Evolutionary conservation across 2,329 filamentous ascomycete species (phyloP).

Genomic region (Claviceps spartinae): DNA sequence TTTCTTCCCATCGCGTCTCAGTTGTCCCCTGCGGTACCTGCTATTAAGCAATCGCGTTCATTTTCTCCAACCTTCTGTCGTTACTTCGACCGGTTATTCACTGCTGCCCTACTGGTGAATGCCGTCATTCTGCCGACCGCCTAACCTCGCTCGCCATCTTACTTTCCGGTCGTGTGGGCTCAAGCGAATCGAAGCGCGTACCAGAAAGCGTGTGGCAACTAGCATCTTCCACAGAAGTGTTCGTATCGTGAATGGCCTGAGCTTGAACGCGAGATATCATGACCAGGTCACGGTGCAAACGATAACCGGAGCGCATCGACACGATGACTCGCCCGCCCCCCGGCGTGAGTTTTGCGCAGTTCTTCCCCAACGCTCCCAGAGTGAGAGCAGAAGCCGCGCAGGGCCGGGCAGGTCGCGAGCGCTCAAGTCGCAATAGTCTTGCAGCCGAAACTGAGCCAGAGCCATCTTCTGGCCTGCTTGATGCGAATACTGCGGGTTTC

Average conservation of each 20-base stretch:
- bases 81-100: neutral
- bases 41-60: conserved; percentile 9
- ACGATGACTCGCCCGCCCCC: conserved; percentile 68
- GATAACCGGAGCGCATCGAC: conserved; percentile 37
- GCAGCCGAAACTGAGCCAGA: conserved; percentile 13
- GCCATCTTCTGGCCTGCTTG: conserved; percentile 11
- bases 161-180: conserved; percentile 27
- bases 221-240: conserved; percentile 8
- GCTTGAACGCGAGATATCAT: conserved; percentile 35
- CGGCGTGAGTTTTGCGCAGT: conserved; percentile 69
- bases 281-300: conserved; percentile 39
- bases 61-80: neutral
- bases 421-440: conserved; percentile 13
- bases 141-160: conserved; percentile 1
- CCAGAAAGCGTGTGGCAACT: conserved; percentile 5
- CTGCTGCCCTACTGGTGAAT: conserved; percentile 36
- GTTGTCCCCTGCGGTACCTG: conserved; percentile 1
- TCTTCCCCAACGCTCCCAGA: conserved; percentile 68
- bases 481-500: conserved; percentile 13
- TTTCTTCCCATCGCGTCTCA: conserved; percentile 1
- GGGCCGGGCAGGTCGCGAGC: conserved; percentile 22
- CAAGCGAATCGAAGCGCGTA: conserved; percentile 12
- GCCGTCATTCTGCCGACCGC: conserved; percentile 1
- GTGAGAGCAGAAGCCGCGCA: conserved; percentile 34
- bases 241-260: conserved; percentile 10